Evolutionary conservation across 768 basidiomycete genomes (phyloP).

Genomic region (Tricholomella constricta): DNA sequence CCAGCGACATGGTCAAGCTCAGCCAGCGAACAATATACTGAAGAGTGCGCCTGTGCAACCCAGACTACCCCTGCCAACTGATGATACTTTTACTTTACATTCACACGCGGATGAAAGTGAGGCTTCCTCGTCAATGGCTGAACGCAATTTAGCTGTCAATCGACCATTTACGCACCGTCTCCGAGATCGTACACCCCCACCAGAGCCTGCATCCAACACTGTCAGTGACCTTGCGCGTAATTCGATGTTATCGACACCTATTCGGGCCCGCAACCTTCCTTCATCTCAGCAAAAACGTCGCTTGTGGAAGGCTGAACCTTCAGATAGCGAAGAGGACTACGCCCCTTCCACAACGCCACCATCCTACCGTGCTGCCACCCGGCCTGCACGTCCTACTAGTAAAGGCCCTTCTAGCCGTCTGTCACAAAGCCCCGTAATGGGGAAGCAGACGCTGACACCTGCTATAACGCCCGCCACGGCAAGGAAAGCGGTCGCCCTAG

Average conservation of each 20-base stretch:
- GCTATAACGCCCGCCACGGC: slow-evolving; percentile 23
- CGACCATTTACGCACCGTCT: background rate
- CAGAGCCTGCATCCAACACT: slow-evolving; percentile 13
- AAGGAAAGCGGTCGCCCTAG: slow-evolving; percentile 29
- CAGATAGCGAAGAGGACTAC: slow-evolving; percentile 34
- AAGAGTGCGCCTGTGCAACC: slow-evolving; percentile 1
- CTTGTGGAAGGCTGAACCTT: slow-evolving; percentile 18
- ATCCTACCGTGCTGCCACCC: slow-evolving; percentile 48
- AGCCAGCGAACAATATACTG: background rate
- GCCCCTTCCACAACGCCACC: slow-evolving; percentile 45
- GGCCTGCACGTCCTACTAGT: slow-evolving; percentile 18
- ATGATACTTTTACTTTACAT: slow-evolving; percentile 16
- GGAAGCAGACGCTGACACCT: slow-evolving; percentile 7
- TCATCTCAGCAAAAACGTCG: slow-evolving; percentile 1
- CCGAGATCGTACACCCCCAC: slow-evolving; percentile 1
- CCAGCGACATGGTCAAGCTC: background rate
- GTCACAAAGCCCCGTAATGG: slow-evolving; percentile 24
- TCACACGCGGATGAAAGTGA: slow-evolving; percentile 13
- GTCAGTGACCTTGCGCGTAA: slow-evolving; percentile 8
- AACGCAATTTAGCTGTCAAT: background rate
- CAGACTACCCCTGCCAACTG: slow-evolving; percentile 4
- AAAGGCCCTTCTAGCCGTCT: slow-evolving; percentile 21
- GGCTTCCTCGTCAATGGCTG: slow-evolving; percentile 1
- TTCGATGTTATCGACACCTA: slow-evolving; percentile 10
- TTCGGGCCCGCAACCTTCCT: slow-evolving; percentile 9